Percentiles rank a stretch among this genome's conserved stretches.
These are phyloP conservation scores for Dentiscutata heterogama DNA, from an alignment of 371 early-diverging fungal species.

Conservation along the genomic window DNA sequence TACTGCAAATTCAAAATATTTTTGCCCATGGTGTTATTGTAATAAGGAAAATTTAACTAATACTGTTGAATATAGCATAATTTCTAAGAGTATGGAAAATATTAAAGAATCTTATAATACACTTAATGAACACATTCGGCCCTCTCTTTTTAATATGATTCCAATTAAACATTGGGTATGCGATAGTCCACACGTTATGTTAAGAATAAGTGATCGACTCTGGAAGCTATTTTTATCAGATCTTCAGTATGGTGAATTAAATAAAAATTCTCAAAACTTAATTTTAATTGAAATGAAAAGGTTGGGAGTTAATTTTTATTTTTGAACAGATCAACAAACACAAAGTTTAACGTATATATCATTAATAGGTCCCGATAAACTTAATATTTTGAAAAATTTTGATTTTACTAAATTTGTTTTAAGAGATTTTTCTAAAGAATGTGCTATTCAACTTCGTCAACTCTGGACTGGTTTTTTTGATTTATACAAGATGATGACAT, in stretches of 20 bases:
- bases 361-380: slow-evolving; percentile 5
- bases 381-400: background rate
- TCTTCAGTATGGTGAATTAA: background rate
- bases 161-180: background rate
- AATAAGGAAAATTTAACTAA: background rate
- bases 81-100: background rate
- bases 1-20: background rate
- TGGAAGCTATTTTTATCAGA: slow-evolving; percentile 9
- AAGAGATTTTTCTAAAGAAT: background rate
- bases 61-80: background rate
- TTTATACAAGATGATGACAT: background rate
- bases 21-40: background rate
- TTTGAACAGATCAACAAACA: background rate
- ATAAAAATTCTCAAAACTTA: too few relatives aligned
- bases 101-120: background rate
- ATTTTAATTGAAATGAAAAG: slow-evolving; percentile 2
- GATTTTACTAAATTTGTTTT: background rate
- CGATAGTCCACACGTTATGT: background rate
- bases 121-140: background rate
- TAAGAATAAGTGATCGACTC: background rate
- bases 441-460: background rate
- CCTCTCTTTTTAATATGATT: slow-evolving; percentile 23
- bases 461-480: background rate
- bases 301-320: slow-evolving; percentile 1
- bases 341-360: background rate